Base-by-base conservation (phyloP, 2,329 filamentous ascomycete species). In the Aspergillus costaricaensis region DNA sequence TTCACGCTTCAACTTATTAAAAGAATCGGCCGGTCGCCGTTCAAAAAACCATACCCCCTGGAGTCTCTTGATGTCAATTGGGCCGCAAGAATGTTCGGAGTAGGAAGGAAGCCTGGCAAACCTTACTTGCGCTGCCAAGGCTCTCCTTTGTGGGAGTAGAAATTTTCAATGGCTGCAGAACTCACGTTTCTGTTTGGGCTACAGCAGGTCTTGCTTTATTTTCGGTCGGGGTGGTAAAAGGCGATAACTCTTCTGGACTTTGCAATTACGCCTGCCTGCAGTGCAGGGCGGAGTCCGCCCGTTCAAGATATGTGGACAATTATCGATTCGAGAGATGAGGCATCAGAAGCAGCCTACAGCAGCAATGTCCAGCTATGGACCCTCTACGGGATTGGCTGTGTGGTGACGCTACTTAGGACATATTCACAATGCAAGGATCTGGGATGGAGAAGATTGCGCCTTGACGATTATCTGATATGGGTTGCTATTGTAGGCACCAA, bases 381-480 rank as follows among this genome's bases (percentile, higher is more conserved):
- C n/a, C 50, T 70, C n/a, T 71, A 70, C 57, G 36, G 63, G n/a
- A 47, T 71, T 48, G 69, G 63, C 6, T 59, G 70, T 59, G 54
- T 65, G 3, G 61, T 66, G 21, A 72, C 70, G 15, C 36, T 72
- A 8, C 63, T 73, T 39, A 65, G 85, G 48, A 80, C 80, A 5
- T 82, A 80, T 23, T 44, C 68, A 5, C 64, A 65, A 47, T 39
- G 58, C 9, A 62, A 43, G 39, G 55, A 63, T 6, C 64, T 65
- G 6, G 71, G 71, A 3, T 62, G 63, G n/a, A 66, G 63, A 53
- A 58, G 69, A 61, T 49, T 74, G 43, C 67, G 17, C 77, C 79
- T 12, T 79, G 85, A 59, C 64, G 85, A 88, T 62, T 85, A 82
- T 61, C 68, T 87, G 15, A 82, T 85, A 67, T 74, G 81, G 63